A percentile compares a stretch with the other conserved stretches of the same genome.
phyloP scores from a whole-genome alignment of 2,329 filamentous ascomycete species.

The Ascochyta fabae region DNA sequence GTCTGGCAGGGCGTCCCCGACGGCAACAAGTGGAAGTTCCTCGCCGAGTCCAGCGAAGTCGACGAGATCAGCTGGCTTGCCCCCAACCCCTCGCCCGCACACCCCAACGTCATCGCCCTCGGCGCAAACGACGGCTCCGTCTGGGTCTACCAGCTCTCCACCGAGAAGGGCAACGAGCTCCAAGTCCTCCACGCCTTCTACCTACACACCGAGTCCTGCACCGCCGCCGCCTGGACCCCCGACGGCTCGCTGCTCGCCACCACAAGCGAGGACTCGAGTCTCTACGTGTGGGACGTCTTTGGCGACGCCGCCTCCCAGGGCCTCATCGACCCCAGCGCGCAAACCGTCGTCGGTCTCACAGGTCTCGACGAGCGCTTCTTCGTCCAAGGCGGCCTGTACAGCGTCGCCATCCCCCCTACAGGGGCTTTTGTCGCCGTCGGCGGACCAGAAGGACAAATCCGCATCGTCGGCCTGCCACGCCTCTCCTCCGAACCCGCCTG shows the following conservation, averaged over 20 bases:
- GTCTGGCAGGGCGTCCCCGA: constrained; percentile 65
- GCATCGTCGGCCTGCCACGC: constrained; percentile 82
- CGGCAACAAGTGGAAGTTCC: constrained; percentile 66
- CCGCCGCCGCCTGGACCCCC: constrained; percentile 87
- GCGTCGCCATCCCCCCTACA: constrained; percentile 80
- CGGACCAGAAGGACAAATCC: constrained; percentile 84
- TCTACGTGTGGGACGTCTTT: constrained; percentile 94
- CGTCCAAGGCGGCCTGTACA: constrained; percentile 90
- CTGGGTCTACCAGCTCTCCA: constrained; percentile 91
- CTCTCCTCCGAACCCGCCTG: constrained; percentile 47
- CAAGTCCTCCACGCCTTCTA: constrained; percentile 92
- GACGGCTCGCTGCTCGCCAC: constrained; percentile 88
- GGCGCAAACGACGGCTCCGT: constrained; percentile 91
- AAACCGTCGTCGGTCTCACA: constrained; percentile 78
- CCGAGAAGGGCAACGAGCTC: constrained; percentile 66
- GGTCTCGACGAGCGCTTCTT: constrained; percentile 86
- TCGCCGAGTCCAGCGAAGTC: constrained; percentile 85
- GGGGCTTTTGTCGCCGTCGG: constrained; percentile 83
- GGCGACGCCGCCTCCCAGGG: constrained; percentile 74
- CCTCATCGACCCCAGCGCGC: constrained; percentile 61
- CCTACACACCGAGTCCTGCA: constrained; percentile 83
- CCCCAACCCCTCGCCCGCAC: constrained; percentile 72
- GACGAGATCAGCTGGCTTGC: constrained; percentile 93
- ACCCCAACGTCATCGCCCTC: constrained; percentile 83
- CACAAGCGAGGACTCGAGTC: constrained; percentile 83